Percentiles rank a stretch among this genome's conserved stretches.
phyloP scores from a whole-genome alignment of 495 filamentous ascomycete species.

The Aspergillus sclerotiicarbonarius region DNA sequence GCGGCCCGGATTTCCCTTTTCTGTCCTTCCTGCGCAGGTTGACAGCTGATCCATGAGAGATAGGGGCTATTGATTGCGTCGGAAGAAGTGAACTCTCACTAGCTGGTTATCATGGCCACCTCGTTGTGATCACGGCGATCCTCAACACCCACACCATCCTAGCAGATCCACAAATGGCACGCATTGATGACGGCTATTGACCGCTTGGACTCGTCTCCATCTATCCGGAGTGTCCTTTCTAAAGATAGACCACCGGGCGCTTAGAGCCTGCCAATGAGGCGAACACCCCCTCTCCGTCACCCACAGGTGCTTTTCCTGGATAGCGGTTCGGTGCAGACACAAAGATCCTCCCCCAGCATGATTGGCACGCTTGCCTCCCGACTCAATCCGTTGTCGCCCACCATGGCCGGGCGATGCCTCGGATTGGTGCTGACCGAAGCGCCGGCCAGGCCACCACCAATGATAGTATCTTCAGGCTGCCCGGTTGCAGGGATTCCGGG shows the following conservation, averaged over 20 bases:
- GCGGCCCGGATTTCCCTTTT: no score
- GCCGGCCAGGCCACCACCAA: constrained; percentile 20
- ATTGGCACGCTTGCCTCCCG: constrained; percentile 20
- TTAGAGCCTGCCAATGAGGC: constrained; percentile 26
- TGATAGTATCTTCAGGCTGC: constrained; percentile 11
- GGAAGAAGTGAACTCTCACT: no score
- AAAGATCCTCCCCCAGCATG: constrained; percentile 7
- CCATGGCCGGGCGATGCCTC: constrained; percentile 16
- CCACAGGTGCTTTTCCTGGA: constrained; percentile 9
- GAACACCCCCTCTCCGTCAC: constrained; percentile 3
- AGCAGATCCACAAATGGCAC: not conserved
- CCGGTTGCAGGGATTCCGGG: constrained; percentile 17
- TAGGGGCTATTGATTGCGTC: no score
- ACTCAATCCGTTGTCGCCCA: constrained; percentile 10
- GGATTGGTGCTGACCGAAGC: constrained; percentile 19
- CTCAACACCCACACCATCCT: not conserved
- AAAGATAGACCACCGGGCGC: constrained; percentile 35
- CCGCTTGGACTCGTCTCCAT: not conserved
- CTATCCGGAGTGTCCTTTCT: constrained; percentile 17
- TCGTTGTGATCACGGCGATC: not conserved
- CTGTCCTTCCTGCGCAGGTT: no score
- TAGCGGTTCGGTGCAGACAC: constrained; percentile 26
- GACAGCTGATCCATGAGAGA: no score
- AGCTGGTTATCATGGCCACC: not conserved
- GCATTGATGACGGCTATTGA: not conserved